Conservation (phyloP, 805 yeast species). For the Allodekkera sacchari region DNA sequence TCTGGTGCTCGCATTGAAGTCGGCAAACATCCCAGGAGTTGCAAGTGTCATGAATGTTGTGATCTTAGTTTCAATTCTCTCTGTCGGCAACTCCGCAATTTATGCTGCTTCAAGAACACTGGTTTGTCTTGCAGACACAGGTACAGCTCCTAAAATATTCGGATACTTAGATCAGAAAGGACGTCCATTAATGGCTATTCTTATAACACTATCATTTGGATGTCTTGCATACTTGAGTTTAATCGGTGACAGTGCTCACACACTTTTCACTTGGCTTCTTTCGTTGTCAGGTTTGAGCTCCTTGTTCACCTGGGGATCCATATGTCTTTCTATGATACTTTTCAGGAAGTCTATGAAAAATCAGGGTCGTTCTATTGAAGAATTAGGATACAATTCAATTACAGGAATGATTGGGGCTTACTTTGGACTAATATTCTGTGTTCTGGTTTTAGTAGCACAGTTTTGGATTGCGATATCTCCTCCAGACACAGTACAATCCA, state of each 20-base stretch:
- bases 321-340: slow-evolving; percentile 34
- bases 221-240: slow-evolving; percentile 38
- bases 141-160: slow-evolving; percentile 34
- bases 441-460: slow-evolving; percentile 34
- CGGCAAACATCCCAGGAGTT: slow-evolving; percentile 27
- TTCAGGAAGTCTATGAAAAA: slow-evolving; percentile 36
- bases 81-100: slow-evolving; percentile 48
- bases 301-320: slow-evolving; percentile 42
- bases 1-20: slow-evolving; percentile 37
- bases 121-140: slow-evolving; percentile 36
- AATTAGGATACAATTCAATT: slow-evolving; percentile 34
- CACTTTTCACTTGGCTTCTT: slow-evolving; percentile 39
- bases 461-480: slow-evolving; percentile 43
- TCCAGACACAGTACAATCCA: slow-evolving; percentile 21
- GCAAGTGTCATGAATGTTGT: slow-evolving; percentile 35
- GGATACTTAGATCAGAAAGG: slow-evolving; percentile 43
- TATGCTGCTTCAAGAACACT: slow-evolving; percentile 49
- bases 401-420: slow-evolving; percentile 36
- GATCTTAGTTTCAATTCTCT: slow-evolving; percentile 31
- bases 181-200: slow-evolving; percentile 39
- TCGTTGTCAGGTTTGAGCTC: slow-evolving; percentile 42
- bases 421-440: slow-evolving; percentile 28
- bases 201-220: slow-evolving; percentile 32
- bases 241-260: slow-evolving; percentile 27
- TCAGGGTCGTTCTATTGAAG: slow-evolving; percentile 33